Evolutionary conservation across 1,284 basidiomycete genomes (phyloP).

Genomic region (Calocybe gambosa): DNA sequence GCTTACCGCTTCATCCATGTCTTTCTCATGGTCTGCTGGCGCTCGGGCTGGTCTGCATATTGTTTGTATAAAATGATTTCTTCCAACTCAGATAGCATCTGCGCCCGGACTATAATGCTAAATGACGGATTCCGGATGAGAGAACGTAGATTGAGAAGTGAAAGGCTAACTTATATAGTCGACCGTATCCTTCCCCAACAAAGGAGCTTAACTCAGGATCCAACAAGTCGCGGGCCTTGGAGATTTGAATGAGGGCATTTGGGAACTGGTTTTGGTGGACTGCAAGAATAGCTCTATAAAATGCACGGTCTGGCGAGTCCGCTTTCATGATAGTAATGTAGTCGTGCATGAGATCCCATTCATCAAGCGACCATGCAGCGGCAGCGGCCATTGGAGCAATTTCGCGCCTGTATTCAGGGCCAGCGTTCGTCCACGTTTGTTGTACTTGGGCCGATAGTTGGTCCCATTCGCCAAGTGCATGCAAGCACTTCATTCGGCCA

Average conservation of each 20-base stretch:
- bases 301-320: slow-evolving; percentile 92
- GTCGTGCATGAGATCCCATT: slow-evolving; percentile 99
- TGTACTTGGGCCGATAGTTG: slow-evolving; percentile 84
- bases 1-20: slow-evolving; percentile 91
- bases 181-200: slow-evolving; percentile 93
- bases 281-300: slow-evolving; percentile 93
- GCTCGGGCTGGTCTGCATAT: slow-evolving; percentile 88
- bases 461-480: slow-evolving; percentile 99
- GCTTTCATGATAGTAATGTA: slow-evolving; percentile 93
- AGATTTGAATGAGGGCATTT: slow-evolving; percentile 87
- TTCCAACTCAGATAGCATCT: slow-evolving; percentile 98
- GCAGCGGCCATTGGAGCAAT: slow-evolving; percentile 97
- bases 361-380: slow-evolving; percentile 93
- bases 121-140: slow-evolving; percentile 5
- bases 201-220: slow-evolving; percentile 91
- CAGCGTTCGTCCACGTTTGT: slow-evolving; percentile 83
- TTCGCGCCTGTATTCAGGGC: slow-evolving; percentile 79
- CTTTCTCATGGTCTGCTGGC: slow-evolving; percentile 79
- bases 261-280: slow-evolving; percentile 96
- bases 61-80: slow-evolving; percentile 98
- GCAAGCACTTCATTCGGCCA: slow-evolving; percentile 93
- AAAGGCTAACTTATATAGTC: slow-evolving; percentile 85
- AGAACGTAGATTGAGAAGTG: background rate
- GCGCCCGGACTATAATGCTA: slow-evolving; percentile 94
- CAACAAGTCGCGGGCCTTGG: slow-evolving; percentile 90